Conservation (phyloP, 1,139 yeast species). For the Debaryomycetaceae sp. region DNA sequence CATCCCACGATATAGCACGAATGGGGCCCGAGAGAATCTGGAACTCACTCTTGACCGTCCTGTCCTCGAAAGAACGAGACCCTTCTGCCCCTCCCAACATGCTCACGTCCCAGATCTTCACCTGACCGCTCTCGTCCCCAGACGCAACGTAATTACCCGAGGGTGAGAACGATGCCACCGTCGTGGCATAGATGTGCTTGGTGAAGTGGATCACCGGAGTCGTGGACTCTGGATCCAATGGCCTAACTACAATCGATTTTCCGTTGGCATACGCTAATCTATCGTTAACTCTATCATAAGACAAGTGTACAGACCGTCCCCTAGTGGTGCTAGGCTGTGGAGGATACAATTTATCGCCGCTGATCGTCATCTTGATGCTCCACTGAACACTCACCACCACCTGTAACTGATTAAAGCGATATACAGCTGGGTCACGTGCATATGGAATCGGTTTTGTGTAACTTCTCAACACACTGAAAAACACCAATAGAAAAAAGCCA, state of each 20-base stretch:
- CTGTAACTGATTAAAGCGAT: no score
- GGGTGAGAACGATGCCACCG: conserved; percentile 85
- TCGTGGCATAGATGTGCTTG: conserved; percentile 66
- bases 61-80: conserved; percentile 36
- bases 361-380: conserved; percentile 19
- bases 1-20: conserved; percentile 88
- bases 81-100: conserved; percentile 11
- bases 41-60: conserved; percentile 73
- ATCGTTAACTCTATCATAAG: conserved; percentile 66
- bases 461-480: not conserved
- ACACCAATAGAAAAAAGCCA: not conserved
- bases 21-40: conserved; percentile 80
- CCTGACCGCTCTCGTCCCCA: conserved; percentile 86
- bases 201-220: conserved; percentile 60
- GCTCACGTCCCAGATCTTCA: conserved; percentile 79
- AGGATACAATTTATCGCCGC: conserved; percentile 42
- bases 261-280: conserved; percentile 81
- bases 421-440: no score
- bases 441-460: not conserved
- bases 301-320: conserved; percentile 66
- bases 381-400: no score
- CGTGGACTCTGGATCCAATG: conserved; percentile 42
- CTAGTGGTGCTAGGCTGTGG: conserved; percentile 78
- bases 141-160: conserved; percentile 88
- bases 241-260: conserved; percentile 71